Evolutionary conservation across 192 early-diverging fungal genomes (phyloP), one percentile per base, ranked within the genome.

Genomic region (Gigaspora rosea): DNA sequence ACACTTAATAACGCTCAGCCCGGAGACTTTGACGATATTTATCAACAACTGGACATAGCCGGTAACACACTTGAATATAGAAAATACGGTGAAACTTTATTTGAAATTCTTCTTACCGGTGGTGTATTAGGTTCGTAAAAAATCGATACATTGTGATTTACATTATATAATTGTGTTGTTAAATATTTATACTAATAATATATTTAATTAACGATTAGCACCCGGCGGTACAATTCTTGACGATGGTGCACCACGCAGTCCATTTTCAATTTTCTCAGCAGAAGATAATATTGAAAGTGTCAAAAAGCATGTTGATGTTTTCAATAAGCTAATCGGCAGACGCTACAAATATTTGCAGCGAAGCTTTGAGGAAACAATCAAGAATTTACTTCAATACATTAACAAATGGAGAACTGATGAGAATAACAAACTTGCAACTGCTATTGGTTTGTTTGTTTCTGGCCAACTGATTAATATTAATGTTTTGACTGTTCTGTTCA

Each of bases 271-370:
- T 71, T 92, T 93, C 84, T 80, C 85, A 35, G 88, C 85, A 46
- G 90, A 92, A 68, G 90, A 93, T 81, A 87, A 90, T 76, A 74
- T 86, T 73, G 87, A 88, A 66, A 87, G 81, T 63, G 88, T 97
- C 83, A 90, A 85, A 79, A 88, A 89, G 69, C 87, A 92, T 75
- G 93, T 94, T 66, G 93, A 94, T 33, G 89, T 98, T 72, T 91
- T 98, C 82, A 89, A 90, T 83, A 92, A 94, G 85, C 87, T 98
- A 75, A 93, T 95, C 7, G 41, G 41, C 79, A 93, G 95, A 71
- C 88, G 96, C 61, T 96, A 95, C 89, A 96, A 96, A 86, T 98
- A 98, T 82, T 90, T 98, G 72, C 91, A 94, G 86, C 85, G 88
- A 69, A 86, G 85, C 71, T 92, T 97, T 81, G 93, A 95, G 82